Evolutionary conservation across 768 basidiomycete genomes (phyloP), one percentile per base, ranked within the genome.

Genomic region (Rhodosporidiobolus sp.): DNA sequence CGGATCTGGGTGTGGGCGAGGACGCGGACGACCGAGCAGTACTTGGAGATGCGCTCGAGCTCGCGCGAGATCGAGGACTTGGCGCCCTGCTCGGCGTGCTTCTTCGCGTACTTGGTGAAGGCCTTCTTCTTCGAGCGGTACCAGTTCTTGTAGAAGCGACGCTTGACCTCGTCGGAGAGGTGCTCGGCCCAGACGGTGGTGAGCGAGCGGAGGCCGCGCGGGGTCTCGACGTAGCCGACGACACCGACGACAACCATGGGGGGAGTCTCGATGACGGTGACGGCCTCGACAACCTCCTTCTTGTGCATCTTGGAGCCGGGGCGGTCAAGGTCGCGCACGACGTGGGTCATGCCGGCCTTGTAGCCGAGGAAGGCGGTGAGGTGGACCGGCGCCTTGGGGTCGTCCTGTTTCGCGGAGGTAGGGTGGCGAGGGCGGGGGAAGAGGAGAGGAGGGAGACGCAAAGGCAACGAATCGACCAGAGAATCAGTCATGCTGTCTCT

Each of bases 291-390:
- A 73, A 99, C 89, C 83, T 99, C 96, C 82, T 92, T 90, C 86
- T 97, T 99, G 90, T 99, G 96, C 94, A 98, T 96, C 86, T 99
- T 99, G 81, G 96, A 98, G 77, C 95, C 96, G 63, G 95, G 95
- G 81, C 96, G 92, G 85, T 98, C 96, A 79, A 98, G 91, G 81
- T 99, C 96, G 81, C 96, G 91, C 74, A 99, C 94, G 79, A 99
- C 87, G 82, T 99, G 96, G 83, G 94, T 97, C 95, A 98, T 98
- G 79, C 96, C 96, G 76, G 96, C 96, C 88, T 99, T 99, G 90
- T 97, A 99, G 78, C 95, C 96, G 89, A 99, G 88, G 82, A 90
- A 85, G 77, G 96, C 96, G 80, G 96, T 99, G 84, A 99, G 87
- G 85, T 99, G 96, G 72, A 95, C 93, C 68, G 92, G 93, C 84